Percentiles rank a stretch among this genome's conserved stretches.
Conservation (phyloP, 2,329 filamentous ascomycete species). For the Calcarisporium arbuscula region DNA sequence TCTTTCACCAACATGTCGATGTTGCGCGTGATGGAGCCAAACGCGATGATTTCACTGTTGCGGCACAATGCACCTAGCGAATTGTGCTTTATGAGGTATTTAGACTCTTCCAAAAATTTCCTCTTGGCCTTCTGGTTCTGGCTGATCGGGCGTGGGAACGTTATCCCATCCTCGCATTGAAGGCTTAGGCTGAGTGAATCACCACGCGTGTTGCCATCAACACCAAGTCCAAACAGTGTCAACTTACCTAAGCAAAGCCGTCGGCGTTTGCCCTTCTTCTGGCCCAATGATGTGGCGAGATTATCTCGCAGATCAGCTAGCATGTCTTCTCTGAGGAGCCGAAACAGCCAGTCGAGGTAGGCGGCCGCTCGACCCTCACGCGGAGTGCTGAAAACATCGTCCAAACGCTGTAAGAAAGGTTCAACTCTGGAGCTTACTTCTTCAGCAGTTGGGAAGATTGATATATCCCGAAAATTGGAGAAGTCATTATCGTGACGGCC, state of each 20-base stretch:
- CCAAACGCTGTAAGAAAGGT: constrained; percentile 49
- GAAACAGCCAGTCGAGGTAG: constrained; percentile 67
- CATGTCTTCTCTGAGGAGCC: constrained; percentile 66
- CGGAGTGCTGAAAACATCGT: constrained; percentile 38
- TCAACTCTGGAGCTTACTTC: constrained; percentile 50
- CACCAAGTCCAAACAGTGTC: constrained; percentile 29
- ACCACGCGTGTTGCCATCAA: constrained; percentile 20
- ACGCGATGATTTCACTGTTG: constrained; percentile 47
- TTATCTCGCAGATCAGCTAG: constrained; percentile 59
- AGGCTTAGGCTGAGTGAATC: constrained; percentile 31
- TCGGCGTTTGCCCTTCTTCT: constrained; percentile 38
- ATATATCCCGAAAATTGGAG: constrained; percentile 51
- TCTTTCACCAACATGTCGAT: constrained; percentile 32
- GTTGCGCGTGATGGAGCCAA: constrained; percentile 52
- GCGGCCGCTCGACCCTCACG: constrained; percentile 30
- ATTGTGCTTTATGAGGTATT: constrained; percentile 49
- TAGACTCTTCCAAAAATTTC: constrained; percentile 39
- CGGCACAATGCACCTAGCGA: constrained; percentile 56
- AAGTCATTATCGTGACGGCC: constrained; percentile 71
- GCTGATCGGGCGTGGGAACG: constrained; percentile 27
- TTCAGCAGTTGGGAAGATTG: constrained; percentile 59
- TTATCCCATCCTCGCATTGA: constrained; percentile 38
- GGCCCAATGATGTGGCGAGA: constrained; percentile 41
- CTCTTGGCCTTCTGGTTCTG: constrained; percentile 27
- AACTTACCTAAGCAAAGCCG: constrained; percentile 34